phyloP scores from a whole-genome alignment of 257 asterid genomes.

The Salvia hispanica region DNA sequence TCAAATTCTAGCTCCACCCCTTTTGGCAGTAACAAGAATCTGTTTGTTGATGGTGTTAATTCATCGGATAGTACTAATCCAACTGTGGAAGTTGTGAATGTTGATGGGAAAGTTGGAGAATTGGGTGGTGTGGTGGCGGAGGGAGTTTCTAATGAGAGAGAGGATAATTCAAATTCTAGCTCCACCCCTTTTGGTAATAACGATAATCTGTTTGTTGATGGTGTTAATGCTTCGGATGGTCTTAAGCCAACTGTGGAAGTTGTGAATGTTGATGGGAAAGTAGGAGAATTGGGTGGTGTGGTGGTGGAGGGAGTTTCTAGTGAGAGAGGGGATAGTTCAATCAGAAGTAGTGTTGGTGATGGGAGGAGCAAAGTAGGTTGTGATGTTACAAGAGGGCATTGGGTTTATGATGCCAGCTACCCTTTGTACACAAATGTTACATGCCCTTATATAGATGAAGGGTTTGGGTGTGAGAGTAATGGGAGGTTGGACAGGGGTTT shows the following conservation, averaged over 20 bases:
- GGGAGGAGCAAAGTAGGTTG: conserved; percentile 40
- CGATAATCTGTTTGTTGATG: conserved; percentile 13
- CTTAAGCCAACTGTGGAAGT: conserved; percentile 18
- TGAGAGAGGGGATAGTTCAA: conserved; percentile 23
- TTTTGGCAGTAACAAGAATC: conserved; percentile 5
- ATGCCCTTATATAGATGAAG: conserved; percentile 92
- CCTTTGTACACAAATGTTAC: conserved; percentile 69
- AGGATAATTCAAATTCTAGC: conserved; percentile 34
- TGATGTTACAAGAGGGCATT: conserved; percentile 71
- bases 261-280: conserved; percentile 8
- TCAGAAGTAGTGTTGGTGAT: conserved; percentile 30
- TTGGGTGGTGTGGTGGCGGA: conserved; percentile 25
- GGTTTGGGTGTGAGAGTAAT: conserved; percentile 75
- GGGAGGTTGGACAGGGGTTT: conserved; percentile 72
- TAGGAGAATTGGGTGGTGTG: conserved; percentile 31
- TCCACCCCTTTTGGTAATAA: conserved; percentile 20
- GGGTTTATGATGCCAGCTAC: conserved; percentile 77
- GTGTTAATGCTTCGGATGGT: conserved; percentile 22
- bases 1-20: conserved; percentile 37
- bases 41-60: conserved; percentile 27
- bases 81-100: conserved; percentile 10
- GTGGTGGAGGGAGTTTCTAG: conserved; percentile 8
- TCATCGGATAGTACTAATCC: conserved; percentile 18
- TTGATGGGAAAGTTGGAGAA: conserved; percentile 26
- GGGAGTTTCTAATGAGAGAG: conserved; percentile 16